Base-by-base conservation (phyloP, 768 basidiomycete species). In the Gloeostereum incarnatum region DNA sequence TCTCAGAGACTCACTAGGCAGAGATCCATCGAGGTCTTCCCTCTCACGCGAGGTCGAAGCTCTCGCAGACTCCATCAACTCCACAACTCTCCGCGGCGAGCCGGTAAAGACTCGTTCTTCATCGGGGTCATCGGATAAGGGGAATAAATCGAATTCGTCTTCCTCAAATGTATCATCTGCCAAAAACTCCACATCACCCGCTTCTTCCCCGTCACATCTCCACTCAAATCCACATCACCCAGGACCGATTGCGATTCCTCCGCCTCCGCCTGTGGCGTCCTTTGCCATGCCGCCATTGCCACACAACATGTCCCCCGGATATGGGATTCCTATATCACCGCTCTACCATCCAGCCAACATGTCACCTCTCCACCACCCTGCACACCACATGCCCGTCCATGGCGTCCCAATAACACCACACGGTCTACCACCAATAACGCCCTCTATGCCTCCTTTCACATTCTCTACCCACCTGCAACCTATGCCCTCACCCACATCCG, bases 381-480 rank as follows among this genome's bases (percentile, higher is more conserved):
- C 18, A 21, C 49, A n/a, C n/a, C n/a, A n/a, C n/a, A n/a, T n/a
- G n/a, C n/a, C n/a, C n/a, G n/a, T n/a, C 22, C 51, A 50, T 31
- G 49, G 58, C 30, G 48, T 59, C 14, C 56, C 63, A 22, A 66
- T 80, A 44, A 87, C 83, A 7, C 81, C 82, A n/a, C 75, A 80
- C 45, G 84, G 86, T 0, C 62, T 91, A n/a, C 86, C 87, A 10
- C 84, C 88, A 1, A 90, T 96, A 51, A 96, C 93, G n/a, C 92
- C 93, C 0, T 86, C 84, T 43, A 97, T 98, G 93, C 94, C 94
- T 1, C 79, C 89, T 4, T 98, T 96, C 61, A 81, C 78, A 9
- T 93, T 96, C 58, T 66, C 82, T 25, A 69, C 75, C 13, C 75
- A 74, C 38, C 31, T 47, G 3, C 33, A 44, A 21, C 46, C 46